Evolutionary conservation across 2,329 filamentous ascomycete species (phyloP), one percentile per base, ranked within the genome.

Genomic region (Plenodomus biglobosus): DNA sequence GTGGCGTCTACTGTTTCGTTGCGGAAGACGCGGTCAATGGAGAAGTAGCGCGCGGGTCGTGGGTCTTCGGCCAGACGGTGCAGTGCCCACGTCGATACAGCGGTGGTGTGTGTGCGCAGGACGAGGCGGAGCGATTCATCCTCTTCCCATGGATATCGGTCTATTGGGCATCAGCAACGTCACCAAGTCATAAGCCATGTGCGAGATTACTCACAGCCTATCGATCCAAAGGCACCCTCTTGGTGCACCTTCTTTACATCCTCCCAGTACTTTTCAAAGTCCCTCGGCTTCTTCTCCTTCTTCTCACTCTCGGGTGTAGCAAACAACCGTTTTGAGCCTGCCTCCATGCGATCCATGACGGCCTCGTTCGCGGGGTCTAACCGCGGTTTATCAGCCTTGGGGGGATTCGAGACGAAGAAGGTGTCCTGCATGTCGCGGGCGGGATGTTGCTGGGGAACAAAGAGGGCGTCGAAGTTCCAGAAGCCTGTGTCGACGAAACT

Each of bases 381-480:
- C 11, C 82, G 79, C 11, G 84, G 84, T 55, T 75, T 77, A 68
- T 92, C 91, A 32, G 90, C 92, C 48, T 75, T 76, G 51, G 84
- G 79, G 38, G 94, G 94, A 67, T 99, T 92, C 35, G 91, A 91
- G 66, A 97, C 92, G 79, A 96, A 99, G 79, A 97, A 97, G 47
- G 94, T 97, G 68, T 99, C 94, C 80, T 99, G 94, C 59, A 96
- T 81, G 72, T 99, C 94, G 70, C 94, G 90, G 50, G 94, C 94
- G 42, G 94, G 94, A 73, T 99, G 94, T 80, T 99, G 94, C 76
- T 95, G 94, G 22, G 92, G 92, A 44, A 97, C 92, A 73, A 92
- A 96, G 55, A 99, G 89, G 19, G 92, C 85, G 69, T 97, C 92
- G 73, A 97, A 97, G 76, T 97, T 97, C 91, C 94, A 99, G 85